These are phyloP conservation scores for Solanum sitiens DNA, from an alignment of 257 asterid genomes.

Conservation along the genomic window DNA sequence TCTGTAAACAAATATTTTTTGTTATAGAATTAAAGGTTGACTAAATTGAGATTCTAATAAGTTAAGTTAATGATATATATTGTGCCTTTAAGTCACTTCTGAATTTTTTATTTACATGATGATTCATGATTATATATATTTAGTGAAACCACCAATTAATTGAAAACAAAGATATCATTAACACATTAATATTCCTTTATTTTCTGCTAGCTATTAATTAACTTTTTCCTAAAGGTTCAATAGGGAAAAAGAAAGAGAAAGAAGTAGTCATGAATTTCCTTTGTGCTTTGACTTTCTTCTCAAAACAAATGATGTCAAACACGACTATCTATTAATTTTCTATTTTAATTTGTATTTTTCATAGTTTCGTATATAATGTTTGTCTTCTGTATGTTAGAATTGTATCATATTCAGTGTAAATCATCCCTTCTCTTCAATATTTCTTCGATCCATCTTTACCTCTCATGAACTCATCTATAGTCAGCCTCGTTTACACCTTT, in stretches of 20 bases:
- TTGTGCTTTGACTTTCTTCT: background rate
- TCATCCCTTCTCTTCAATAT: too few species aligned
- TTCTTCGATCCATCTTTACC: background rate
- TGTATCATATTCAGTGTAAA: too few species aligned
- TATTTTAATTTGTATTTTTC: background rate
- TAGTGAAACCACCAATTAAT: background rate
- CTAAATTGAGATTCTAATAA: background rate
- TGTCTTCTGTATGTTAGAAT: accelerated
- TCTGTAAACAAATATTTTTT: too few species aligned
- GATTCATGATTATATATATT: background rate
- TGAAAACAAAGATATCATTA: background rate
- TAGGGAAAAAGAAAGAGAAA: background rate
- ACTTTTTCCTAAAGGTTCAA: background rate
- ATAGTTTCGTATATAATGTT: accelerated
- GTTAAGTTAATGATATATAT: background rate
- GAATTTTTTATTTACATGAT: background rate
- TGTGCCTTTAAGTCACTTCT: background rate
- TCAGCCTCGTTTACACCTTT: background rate
- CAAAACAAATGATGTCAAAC: background rate
- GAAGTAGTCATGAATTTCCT: background rate
- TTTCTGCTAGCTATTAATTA: background rate
- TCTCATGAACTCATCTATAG: background rate
- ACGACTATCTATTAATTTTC: too few species aligned
- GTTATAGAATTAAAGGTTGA: too few species aligned
- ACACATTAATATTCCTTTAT: background rate